phyloP scores from a whole-genome alignment of 352 stramenopile genomes.

The Phytophthora crassamura region DNA sequence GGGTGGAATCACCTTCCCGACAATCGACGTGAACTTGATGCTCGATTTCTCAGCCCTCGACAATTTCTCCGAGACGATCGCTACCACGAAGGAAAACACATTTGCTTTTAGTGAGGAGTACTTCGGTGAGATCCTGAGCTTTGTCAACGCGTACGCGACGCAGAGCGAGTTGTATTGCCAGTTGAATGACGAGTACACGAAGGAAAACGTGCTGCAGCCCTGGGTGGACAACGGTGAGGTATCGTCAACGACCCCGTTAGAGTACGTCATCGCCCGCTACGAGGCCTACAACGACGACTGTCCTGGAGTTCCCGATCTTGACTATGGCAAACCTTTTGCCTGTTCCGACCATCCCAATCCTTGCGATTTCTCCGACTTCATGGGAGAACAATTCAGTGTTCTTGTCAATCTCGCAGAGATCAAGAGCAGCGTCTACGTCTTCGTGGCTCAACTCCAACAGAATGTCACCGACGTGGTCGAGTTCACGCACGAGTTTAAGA shows the following conservation, averaged over 20 bases:
- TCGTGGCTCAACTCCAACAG: constrained; percentile 44
- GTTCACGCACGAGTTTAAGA: constrained; percentile 53
- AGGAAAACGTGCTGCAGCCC: constrained; percentile 39
- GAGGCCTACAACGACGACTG: constrained; percentile 9
- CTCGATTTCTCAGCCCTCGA: constrained; percentile 60
- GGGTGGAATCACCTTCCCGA: constrained; percentile 58
- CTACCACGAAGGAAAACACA: constrained; percentile 27
- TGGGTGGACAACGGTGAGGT: constrained; percentile 39
- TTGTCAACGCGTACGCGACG: constrained; percentile 40
- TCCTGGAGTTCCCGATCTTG: constrained; percentile 7
- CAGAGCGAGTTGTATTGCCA: constrained; percentile 27
- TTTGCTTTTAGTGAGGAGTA: constrained; percentile 33
- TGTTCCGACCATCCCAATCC: constrained; percentile 20
- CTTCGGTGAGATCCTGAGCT: constrained; percentile 26
- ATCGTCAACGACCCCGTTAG: constrained; percentile 5
- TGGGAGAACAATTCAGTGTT: constrained; percentile 22
- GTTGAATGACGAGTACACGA: constrained; percentile 36
- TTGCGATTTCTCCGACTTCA: constrained; percentile 28
- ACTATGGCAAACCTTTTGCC: constrained; percentile 19
- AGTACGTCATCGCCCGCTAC: constrained; percentile 21
- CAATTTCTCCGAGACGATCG: constrained; percentile 39
- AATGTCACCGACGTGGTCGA: constrained; percentile 49
- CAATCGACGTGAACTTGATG: constrained; percentile 36
- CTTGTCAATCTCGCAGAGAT: constrained; percentile 28
- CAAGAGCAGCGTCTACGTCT: constrained; percentile 36